A percentile compares a stretch with the other conserved stretches of the same genome.
These are phyloP conservation scores for Lodderomyces margitis DNA, from an alignment of 1,139 yeast species.

Conservation along the genomic window DNA sequence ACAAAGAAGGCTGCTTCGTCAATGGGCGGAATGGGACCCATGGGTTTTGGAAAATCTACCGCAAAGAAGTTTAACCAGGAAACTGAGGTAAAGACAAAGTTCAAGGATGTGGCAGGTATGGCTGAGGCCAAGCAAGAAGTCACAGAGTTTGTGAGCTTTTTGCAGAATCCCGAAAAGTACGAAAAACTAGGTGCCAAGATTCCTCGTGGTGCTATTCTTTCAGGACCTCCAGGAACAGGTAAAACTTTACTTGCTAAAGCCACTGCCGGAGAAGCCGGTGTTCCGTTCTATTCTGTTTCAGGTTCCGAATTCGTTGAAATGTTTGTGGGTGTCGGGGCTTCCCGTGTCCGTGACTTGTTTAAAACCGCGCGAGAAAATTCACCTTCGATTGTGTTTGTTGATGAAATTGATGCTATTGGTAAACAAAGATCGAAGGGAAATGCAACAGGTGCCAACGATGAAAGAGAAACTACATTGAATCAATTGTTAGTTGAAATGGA, in stretches of 20 bases:
- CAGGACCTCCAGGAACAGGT: slow-evolving; percentile 99
- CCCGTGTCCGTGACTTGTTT: slow-evolving; percentile 92
- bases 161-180: slow-evolving; percentile 85
- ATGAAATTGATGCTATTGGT: slow-evolving; percentile 98
- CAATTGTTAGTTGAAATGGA: slow-evolving; percentile 97
- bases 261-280: slow-evolving; percentile 98
- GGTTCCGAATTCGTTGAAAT: slow-evolving; percentile 99
- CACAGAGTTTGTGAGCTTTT: slow-evolving; percentile 93
- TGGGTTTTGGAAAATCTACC: slow-evolving; percentile 80
- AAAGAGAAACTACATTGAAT: slow-evolving; percentile 92
- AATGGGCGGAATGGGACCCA: slow-evolving; percentile 63
- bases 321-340: slow-evolving; percentile 99
- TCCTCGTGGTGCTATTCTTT: slow-evolving; percentile 94
- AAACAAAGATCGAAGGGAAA: slow-evolving; percentile 85
- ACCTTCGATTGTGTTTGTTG: slow-evolving; percentile 91
- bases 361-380: slow-evolving; percentile 90
- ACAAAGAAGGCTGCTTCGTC: slow-evolving; percentile 48
- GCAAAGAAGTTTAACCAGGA: slow-evolving; percentile 93
- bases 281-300: slow-evolving; percentile 90
- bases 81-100: slow-evolving; percentile 81
- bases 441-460: slow-evolving; percentile 89
- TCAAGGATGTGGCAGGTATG: slow-evolving; percentile 96
- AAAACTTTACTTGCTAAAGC: slow-evolving; percentile 96
- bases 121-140: slow-evolving; percentile 97
- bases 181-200: slow-evolving; percentile 93